Evolutionary conservation across 192 early-diverging fungal species (phyloP), one percentile per base, ranked within the genome.

Genomic region (Backusella mclennaniae): DNA sequence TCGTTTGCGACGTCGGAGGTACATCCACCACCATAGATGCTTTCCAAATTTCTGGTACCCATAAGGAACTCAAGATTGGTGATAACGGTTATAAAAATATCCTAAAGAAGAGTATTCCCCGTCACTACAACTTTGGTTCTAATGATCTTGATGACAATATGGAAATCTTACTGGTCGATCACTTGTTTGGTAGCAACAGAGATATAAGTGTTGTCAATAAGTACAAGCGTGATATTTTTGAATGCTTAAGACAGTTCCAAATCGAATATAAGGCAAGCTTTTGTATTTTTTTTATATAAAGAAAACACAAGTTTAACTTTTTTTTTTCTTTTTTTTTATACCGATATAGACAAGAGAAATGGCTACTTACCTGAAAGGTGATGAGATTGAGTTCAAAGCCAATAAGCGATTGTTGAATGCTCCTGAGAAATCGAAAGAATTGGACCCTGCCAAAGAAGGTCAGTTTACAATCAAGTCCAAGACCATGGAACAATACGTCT

Each of bases 161-260:
- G 56, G 56, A 63, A 63, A 63, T 63, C 12, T 9, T 63, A 63
- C 12, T 63, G 23, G 56, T 63, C 9, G 56, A 63, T 63, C 56
- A 63, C 26, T 63, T 63, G 21, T 63, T 63, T 29, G 56, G 56
- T 14, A 63, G 56, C 12, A 63, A 63, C 26, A 63, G 56, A 63
- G 56, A 63, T 29, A 63, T 63, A 1, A 63, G 56, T 63, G 56
- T 63, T 12, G 26, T 63, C 12, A 63, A 63, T 12, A 26, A 63
- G n/a, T 63, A 63, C 23, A 63, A 63, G 26, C 56, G 56, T 29
- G 56, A 63, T 63, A 63, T 63, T n/a, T 63, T 63, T 63, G 56
- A 63, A 29, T 63, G 56, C 12, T 63, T 63, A 29, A 63, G 56
- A 63, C 56, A 63, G 29, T 63, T 63, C 56, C 56, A 63, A 63